Base-by-base conservation (phyloP, 2,329 filamentous ascomycete species). In the Pestalotiopsis fici region DNA sequence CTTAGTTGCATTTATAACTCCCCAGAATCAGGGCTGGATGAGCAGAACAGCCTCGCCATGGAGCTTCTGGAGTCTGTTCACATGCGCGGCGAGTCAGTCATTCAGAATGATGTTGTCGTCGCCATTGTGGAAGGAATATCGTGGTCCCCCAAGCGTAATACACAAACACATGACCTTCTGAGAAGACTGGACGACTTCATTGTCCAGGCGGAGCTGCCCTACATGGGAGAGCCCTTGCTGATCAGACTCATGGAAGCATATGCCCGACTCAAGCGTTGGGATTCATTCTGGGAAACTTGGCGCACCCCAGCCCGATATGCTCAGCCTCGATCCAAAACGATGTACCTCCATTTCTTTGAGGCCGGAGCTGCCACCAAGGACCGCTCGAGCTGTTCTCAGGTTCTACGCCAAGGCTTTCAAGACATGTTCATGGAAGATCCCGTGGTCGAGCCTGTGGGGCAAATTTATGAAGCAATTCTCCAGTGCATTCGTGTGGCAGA, bases 231-330 rank as follows among this genome's bases (percentile, higher is more conserved):
- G 28, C 65, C 69, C 3, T 76, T 81, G 60, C 75, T 82, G 11
- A 74, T 79, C 56, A 77, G 77, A 21, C 77, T 88, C 43, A 78
- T 88, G 78, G 71, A 76, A 3, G 78, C 81, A 1, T 85, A 88
- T 69, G 82, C 86, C 4, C 70, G 71, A 23, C 81, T 82, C 67
- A 73, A 75, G 21, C 79, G 88, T 70, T 90, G 88, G 83, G 75
- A 83, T 18, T 79, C 81, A 5, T 88, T 92, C 72, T 91, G 88
- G 89, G 82, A 87, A 23, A 74, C 83, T 11, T 93, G 90, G 83
- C 83, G 84, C 65, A 81, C 84, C 66, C 83, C 87, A 3, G 78
- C 89, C 15, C 81, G 85, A 54, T 83, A 85, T 71, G 78, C 83
- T 50, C 74, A 77, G 9, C 72, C 81, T 1, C 86, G 90, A 23